Conservation (phyloP, 495 filamentous ascomycete species). For the Penicillium bovifimosum region DNA sequence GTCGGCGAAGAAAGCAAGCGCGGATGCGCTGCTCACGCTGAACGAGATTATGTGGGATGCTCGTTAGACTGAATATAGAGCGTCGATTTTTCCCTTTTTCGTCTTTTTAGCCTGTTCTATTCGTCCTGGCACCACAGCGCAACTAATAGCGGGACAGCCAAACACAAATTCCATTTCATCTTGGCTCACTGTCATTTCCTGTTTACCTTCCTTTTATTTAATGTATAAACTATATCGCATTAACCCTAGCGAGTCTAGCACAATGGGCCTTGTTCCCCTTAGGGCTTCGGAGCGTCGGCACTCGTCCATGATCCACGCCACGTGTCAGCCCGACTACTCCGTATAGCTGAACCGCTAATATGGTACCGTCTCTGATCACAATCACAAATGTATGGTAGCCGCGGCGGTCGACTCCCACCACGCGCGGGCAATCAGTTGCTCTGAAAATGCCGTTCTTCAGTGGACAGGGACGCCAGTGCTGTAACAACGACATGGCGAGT, state of each 20-base stretch:
- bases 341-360: too few species aligned
- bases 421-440: too few species aligned
- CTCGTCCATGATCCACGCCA: slow-evolving; percentile 17
- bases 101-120: background rate
- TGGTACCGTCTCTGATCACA: too few species aligned
- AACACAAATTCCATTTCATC: background rate
- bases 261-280: slow-evolving; percentile 7
- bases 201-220: slow-evolving; percentile 9
- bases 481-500: too few species aligned
- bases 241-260: slow-evolving; percentile 12
- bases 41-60: slow-evolving; percentile 76
- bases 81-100: background rate
- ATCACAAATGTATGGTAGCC: too few species aligned
- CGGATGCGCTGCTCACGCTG: slow-evolving; percentile 66
- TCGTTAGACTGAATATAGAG: slow-evolving; percentile 21
- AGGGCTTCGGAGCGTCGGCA: slow-evolving; percentile 13
- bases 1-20: slow-evolving; percentile 65
- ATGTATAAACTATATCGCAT: slow-evolving; percentile 14
- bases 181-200: slow-evolving; percentile 11
- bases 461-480: too few species aligned
- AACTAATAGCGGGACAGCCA: background rate
- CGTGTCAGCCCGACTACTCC: slow-evolving; percentile 35
- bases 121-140: background rate
- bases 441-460: too few species aligned
- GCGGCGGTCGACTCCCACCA: too few species aligned